These are phyloP conservation scores for Breviolum minutum DNA, from an alignment of 73 alveolate genomes.

Conservation along the genomic window DNA sequence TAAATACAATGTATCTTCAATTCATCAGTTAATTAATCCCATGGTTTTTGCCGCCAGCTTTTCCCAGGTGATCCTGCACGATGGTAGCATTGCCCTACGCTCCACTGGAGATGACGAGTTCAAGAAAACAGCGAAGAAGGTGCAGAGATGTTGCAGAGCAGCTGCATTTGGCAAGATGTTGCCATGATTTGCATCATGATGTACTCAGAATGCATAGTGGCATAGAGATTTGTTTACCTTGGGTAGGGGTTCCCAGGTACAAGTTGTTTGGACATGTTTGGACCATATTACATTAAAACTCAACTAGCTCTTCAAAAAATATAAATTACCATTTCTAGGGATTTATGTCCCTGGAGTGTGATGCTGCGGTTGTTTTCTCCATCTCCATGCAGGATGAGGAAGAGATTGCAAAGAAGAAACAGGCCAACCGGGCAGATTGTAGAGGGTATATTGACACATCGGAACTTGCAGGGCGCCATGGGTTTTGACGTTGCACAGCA, in stretches of 20 bases:
- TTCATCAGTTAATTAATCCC: no score
- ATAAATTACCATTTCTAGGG: neutral
- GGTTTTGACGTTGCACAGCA: neutral
- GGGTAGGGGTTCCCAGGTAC: neutral
- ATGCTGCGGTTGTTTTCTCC: neutral
- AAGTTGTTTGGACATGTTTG: neutral
- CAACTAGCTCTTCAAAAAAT: no score
- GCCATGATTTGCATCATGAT: neutral
- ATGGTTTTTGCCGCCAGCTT: no score
- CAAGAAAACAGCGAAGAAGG: slow-evolving; percentile 37
- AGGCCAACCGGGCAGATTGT: neutral
- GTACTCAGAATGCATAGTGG: neutral
- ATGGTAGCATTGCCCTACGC: slow-evolving; percentile 64
- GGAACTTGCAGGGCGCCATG: neutral
- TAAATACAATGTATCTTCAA: no score
- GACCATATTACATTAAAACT: neutral
- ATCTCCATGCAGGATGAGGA: slow-evolving; percentile 12
- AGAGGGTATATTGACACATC: neutral
- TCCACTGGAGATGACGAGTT: slow-evolving; percentile 84
- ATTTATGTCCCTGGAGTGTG: neutral
- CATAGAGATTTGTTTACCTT: neutral
- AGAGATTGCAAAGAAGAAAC: slow-evolving; percentile 31
- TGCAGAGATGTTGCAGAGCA: neutral
- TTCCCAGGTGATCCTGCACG: slow-evolving; percentile 51
- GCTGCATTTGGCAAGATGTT: neutral